phyloP scores from a whole-genome alignment of 1,139 yeast genomes.

The Yamadazyma dushanensis region DNA sequence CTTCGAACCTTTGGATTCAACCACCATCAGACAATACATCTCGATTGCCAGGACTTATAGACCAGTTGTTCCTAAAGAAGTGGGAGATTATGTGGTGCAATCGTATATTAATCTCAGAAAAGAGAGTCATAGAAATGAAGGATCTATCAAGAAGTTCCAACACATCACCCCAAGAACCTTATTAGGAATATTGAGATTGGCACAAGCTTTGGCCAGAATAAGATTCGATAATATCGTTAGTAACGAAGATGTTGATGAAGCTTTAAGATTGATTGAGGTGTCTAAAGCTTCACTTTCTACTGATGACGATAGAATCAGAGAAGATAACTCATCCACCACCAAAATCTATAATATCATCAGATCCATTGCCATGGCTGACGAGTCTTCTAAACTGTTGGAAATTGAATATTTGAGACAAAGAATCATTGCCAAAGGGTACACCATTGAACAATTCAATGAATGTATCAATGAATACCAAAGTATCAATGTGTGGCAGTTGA shows the following conservation, averaged over 20 bases:
- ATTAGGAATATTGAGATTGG: slow-evolving; percentile 84
- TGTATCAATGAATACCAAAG: slow-evolving; percentile 75
- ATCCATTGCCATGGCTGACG: slow-evolving; percentile 50
- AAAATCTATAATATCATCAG: slow-evolving; percentile 64
- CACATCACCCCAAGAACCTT: slow-evolving; percentile 96
- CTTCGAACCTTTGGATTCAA: slow-evolving; percentile 74
- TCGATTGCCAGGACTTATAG: slow-evolving; percentile 82
- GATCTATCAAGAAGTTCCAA: slow-evolving; percentile 72
- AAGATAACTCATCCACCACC: slow-evolving; percentile 54
- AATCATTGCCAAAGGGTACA: slow-evolving; percentile 82
- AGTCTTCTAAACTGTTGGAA: slow-evolving; percentile 48
- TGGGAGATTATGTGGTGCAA: slow-evolving; percentile 84
- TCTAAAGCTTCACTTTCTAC: slow-evolving; percentile 78
- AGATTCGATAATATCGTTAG: slow-evolving; percentile 75
- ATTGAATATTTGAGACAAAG: slow-evolving; percentile 62
- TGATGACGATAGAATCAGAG: slow-evolving; percentile 49
- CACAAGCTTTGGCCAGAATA: slow-evolving; percentile 92
- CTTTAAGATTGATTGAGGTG: slow-evolving; percentile 80
- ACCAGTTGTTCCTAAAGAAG: slow-evolving; percentile 84
- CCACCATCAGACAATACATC: slow-evolving; percentile 82
- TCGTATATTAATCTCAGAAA: slow-evolving; percentile 91
- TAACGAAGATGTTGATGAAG: slow-evolving; percentile 90
- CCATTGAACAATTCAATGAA: slow-evolving; percentile 72
- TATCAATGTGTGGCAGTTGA: slow-evolving; percentile 74
- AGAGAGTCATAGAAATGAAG: slow-evolving; percentile 79